Evolutionary conservation across 257 asterid species (phyloP), one percentile per base, ranked within the genome.

Genomic region (Solanum habrochaites): DNA sequence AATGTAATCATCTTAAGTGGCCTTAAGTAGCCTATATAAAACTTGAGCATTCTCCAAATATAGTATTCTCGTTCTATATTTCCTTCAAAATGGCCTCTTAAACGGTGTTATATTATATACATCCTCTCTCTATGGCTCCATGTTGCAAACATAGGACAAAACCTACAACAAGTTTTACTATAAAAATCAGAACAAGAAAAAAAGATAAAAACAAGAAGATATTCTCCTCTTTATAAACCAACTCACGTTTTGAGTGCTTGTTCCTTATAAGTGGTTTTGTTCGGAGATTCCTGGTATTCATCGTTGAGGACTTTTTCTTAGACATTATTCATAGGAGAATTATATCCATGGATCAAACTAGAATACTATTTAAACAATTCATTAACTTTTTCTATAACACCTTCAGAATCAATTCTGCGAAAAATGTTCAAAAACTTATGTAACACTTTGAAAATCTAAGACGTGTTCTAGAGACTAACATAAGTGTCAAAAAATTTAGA

Each of bases 301-400:
- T 95, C 96, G 23, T 92, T 92, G 77, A 94, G 93, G 83, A 96
- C 95, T 80, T 94, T 95, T 91, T 96, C 98, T 88, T 92, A 94
- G 72, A 98, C 98, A 91, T 94, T 95, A 23, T 98, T 98, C 89
- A 96, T 91, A 94, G 95, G 95, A 88, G 98, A 92, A 86, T 96
- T 95, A 87, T 95, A 96, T 84, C 99, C 98, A 86, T 93, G 98
- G 39, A 96, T 94, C 83, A 96, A 89, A 90, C 94, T 93, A 31
- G 98, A 95, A 85, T 96, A 98, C 66, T 98, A 98, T 85, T 96
- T 92, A 81, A 96, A 96, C 87, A 96, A 92, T 52, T 96, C 98
- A 89, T 96, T 96, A 86, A 95, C 99, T 92, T 98, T 92, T 31
- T 83, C 94, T 74, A 96, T 96, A 88, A 96, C 98, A 58, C 98